A percentile compares a stretch with the other conserved stretches of the same genome.
Conservation (phyloP, 2,329 filamentous ascomycete genomes). For the Tricladium varicosporioides region DNA sequence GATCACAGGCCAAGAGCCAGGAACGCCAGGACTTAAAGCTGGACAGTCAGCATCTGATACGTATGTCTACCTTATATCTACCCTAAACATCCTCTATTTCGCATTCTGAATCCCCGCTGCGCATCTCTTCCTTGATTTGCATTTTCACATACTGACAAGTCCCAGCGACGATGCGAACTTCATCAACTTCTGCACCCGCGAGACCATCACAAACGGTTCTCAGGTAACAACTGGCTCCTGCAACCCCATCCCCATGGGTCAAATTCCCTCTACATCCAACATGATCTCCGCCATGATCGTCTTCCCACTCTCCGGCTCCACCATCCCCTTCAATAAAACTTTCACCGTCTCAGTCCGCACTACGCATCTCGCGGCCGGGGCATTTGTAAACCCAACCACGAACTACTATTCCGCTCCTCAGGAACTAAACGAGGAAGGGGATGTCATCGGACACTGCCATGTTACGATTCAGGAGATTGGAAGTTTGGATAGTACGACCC, state of each 20-base stretch:
- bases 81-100: no score
- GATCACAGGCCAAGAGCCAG: no score
- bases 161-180: slow-evolving; percentile 41
- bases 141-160: neutral
- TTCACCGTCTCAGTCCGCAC: slow-evolving; percentile 34
- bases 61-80: no score
- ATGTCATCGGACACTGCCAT: slow-evolving; percentile 39
- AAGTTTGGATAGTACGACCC: slow-evolving; percentile 29
- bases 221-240: slow-evolving; percentile 57
- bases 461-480: slow-evolving; percentile 40
- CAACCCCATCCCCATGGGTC: slow-evolving; percentile 38
- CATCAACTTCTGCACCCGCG: slow-evolving; percentile 20
- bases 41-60: no score
- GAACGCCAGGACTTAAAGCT: no score
- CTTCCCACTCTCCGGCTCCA: slow-evolving; percentile 17
- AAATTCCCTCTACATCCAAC: slow-evolving; percentile 17
- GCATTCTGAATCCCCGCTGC: no score
- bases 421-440: slow-evolving; percentile 27
- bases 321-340: slow-evolving; percentile 12
- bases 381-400: slow-evolving; percentile 34
- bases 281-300: slow-evolving; percentile 20
- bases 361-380: slow-evolving; percentile 29
- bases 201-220: slow-evolving; percentile 54
- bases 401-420: slow-evolving; percentile 36
- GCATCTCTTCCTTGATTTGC: no score